Evolutionary conservation across 257 asterid genomes (phyloP).

Genomic region (Paraleonurus japonicus): DNA sequence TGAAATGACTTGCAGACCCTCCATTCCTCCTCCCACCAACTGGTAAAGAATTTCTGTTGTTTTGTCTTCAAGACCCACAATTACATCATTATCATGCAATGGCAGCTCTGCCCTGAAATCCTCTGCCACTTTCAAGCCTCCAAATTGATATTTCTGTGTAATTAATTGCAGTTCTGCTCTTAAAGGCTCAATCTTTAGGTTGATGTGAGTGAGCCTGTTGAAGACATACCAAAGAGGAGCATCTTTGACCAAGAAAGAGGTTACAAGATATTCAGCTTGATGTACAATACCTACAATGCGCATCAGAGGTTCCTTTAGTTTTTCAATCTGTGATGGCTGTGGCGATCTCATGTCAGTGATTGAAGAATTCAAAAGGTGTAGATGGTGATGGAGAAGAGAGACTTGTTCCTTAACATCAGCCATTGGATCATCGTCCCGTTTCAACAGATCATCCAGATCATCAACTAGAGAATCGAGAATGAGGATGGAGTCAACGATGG

Average conservation of each 20-base stretch:
- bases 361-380: not conserved
- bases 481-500: not conserved
- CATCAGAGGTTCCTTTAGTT: not conserved
- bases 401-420: conserved; percentile 18
- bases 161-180: not conserved
- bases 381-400: not conserved
- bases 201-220: conserved; percentile 5
- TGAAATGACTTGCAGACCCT: conserved; percentile 11
- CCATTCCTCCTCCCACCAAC: not conserved
- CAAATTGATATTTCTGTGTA: not conserved
- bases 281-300: conserved; percentile 10
- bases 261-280: conserved; percentile 26
- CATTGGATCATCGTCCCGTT: not conserved
- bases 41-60: not conserved
- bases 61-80: conserved; percentile 25
- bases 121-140: not conserved
- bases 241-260: conserved; percentile 13
- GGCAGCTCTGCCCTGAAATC: not conserved
- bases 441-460: conserved; percentile 13
- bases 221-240: conserved; percentile 6
- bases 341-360: not conserved
- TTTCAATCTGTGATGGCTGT: not conserved
- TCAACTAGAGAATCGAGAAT: conserved; percentile 22
- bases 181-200: not conserved
- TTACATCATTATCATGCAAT: not conserved